phyloP scores from a whole-genome alignment of 2,329 filamentous ascomycete genomes.

The Pseudogymnoascus sp. region DNA sequence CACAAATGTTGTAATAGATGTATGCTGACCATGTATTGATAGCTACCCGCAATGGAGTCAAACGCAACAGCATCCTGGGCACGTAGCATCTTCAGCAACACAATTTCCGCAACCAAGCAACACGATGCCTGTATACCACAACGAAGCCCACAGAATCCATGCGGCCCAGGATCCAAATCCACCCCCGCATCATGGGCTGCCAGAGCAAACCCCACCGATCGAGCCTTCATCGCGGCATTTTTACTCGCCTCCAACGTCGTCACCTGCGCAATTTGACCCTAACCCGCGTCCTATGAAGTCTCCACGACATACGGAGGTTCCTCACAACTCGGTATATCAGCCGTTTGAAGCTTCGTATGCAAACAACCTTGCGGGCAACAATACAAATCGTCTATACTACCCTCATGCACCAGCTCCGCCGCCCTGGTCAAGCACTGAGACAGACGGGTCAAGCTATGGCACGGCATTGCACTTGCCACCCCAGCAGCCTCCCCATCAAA shows the following conservation, averaged over 20 bases:
- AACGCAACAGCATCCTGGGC: slow-evolving; percentile 23
- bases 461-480: not conserved
- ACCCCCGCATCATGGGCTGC: not conserved
- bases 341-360: not conserved
- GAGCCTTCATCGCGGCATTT: slow-evolving; percentile 4
- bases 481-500: not conserved
- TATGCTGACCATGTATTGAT: not conserved
- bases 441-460: not conserved
- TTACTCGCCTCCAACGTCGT: not conserved
- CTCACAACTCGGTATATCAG: not conserved
- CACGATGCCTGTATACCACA: slow-evolving; percentile 11
- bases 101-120: not conserved
- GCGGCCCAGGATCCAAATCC: not conserved
- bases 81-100: slow-evolving; percentile 13
- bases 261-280: slow-evolving; percentile 17
- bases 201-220: not conserved
- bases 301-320: slow-evolving; percentile 21
- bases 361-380: not conserved
- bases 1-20: not conserved
- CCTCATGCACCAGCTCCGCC: not conserved
- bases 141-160: slow-evolving; percentile 15
- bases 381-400: not conserved
- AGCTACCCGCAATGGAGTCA: slow-evolving; percentile 23
- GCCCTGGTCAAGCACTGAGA: not conserved
- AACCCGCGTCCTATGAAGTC: slow-evolving; percentile 29